phyloP scores from a whole-genome alignment of 495 filamentous ascomycete genomes.

The Delitschia confertaspora region DNA sequence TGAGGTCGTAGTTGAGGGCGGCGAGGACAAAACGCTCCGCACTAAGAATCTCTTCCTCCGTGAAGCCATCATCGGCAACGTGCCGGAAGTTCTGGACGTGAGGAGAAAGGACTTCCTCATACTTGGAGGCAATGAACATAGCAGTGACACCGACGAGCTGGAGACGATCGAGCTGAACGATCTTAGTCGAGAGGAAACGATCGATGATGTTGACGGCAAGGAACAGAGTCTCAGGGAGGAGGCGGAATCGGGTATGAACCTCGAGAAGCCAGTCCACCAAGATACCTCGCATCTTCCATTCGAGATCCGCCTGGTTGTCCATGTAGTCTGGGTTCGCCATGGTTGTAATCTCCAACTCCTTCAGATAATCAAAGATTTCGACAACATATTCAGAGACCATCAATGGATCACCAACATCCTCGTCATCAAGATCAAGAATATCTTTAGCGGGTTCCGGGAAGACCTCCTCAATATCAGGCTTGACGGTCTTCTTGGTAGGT shows the following conservation, averaged over 20 bases:
- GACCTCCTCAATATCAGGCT: slow-evolving; percentile 9
- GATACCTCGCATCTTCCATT: slow-evolving; percentile 98
- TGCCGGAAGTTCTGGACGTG: slow-evolving; percentile 95
- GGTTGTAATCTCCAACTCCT: slow-evolving; percentile 72
- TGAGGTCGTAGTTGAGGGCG: slow-evolving; percentile 91
- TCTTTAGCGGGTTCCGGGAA: slow-evolving; percentile 38
- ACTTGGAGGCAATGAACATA: slow-evolving; percentile 99
- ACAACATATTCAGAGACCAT: slow-evolving; percentile 97
- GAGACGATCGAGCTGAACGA: slow-evolving; percentile 87
- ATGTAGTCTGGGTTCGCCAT: slow-evolving; percentile 91
- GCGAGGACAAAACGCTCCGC: slow-evolving; percentile 88
- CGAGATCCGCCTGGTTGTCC: slow-evolving; percentile 80
- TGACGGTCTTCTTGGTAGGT: slow-evolving; percentile 16
- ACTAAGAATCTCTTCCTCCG: slow-evolving; percentile 91
- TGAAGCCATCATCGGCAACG: slow-evolving; percentile 93
- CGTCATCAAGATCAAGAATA: slow-evolving; percentile 64
- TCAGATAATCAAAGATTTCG: slow-evolving; percentile 96
- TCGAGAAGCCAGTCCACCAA: slow-evolving; percentile 98
- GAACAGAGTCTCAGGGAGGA: slow-evolving; percentile 96
- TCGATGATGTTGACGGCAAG: slow-evolving; percentile 97
- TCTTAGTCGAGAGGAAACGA: slow-evolving; percentile 86
- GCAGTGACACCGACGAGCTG: slow-evolving; percentile 95
- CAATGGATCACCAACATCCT: slow-evolving; percentile 84
- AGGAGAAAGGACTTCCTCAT: slow-evolving; percentile 93
- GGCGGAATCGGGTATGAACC: slow-evolving; percentile 92